A percentile compares a stretch with the other conserved stretches of the same genome.
Evolutionary conservation across 2,329 filamentous ascomycete genomes (phyloP).

Genomic region (Cladosporium velox): DNA sequence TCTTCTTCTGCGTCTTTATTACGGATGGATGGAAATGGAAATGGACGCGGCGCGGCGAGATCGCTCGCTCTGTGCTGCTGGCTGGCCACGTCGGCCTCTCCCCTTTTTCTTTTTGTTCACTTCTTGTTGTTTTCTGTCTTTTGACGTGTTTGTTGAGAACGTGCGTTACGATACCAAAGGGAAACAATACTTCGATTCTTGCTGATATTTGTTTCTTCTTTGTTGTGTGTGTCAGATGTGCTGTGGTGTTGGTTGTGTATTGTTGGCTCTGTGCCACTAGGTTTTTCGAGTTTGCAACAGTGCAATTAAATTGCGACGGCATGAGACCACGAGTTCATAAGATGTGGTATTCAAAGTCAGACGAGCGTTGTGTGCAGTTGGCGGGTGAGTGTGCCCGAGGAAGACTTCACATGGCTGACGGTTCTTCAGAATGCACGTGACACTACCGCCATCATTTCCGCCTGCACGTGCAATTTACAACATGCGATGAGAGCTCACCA

Average conservation of each 20-base stretch:
- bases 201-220: neutral
- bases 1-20: neutral
- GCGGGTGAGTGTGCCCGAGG: neutral
- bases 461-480: neutral
- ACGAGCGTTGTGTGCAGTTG: neutral
- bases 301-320: neutral
- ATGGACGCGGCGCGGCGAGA: neutral
- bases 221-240: neutral
- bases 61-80: conserved; percentile 3
- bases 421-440: neutral
- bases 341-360: neutral
- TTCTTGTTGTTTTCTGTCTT: neutral
- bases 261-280: neutral
- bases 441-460: neutral
- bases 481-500: neutral
- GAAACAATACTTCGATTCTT: conserved; percentile 11
- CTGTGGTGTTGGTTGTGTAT: too few species aligned
- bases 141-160: conserved; percentile 6
- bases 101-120: neutral
- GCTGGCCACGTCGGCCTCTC: conserved; percentile 5
- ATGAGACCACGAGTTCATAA: neutral
- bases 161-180: conserved; percentile 18
- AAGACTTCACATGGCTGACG: neutral
- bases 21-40: neutral
- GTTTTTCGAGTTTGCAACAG: neutral